phyloP scores from a whole-genome alignment of 495 filamentous ascomycete genomes.

The Ascodesmis nigricans region DNA sequence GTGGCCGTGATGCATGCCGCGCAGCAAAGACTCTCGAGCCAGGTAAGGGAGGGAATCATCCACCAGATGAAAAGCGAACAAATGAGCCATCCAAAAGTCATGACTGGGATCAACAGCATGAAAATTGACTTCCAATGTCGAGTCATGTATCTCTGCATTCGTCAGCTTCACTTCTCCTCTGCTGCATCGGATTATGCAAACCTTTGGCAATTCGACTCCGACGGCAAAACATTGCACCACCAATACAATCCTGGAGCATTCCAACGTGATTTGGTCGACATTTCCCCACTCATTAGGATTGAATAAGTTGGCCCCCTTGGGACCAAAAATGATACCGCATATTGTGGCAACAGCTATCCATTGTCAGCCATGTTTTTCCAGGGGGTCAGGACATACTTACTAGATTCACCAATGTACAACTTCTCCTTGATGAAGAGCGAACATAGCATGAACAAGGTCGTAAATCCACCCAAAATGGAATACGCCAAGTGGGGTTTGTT shows the following conservation, averaged over 20 bases:
- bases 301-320: slow-evolving; percentile 80
- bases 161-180: neutral
- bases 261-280: slow-evolving; percentile 82
- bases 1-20: slow-evolving; percentile 95
- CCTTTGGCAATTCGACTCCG: slow-evolving; percentile 89
- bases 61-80: slow-evolving; percentile 95
- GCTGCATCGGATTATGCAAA: slow-evolving; percentile 11
- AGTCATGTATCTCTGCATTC: slow-evolving; percentile 65
- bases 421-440: slow-evolving; percentile 96
- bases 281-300: slow-evolving; percentile 74
- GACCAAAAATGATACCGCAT: slow-evolving; percentile 93
- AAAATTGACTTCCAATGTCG: slow-evolving; percentile 87
- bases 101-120: slow-evolving; percentile 77
- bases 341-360: slow-evolving; percentile 59
- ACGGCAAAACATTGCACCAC: slow-evolving; percentile 99
- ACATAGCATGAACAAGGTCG: slow-evolving; percentile 92
- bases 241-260: slow-evolving; percentile 90
- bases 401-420: slow-evolving; percentile 96
- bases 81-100: slow-evolving; percentile 91
- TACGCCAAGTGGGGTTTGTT: slow-evolving; percentile 96
- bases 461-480: slow-evolving; percentile 95
- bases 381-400: slow-evolving; percentile 6
- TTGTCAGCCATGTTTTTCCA: neutral
- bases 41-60: slow-evolving; percentile 61
- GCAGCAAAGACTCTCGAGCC: slow-evolving; percentile 66